A percentile compares a stretch with the other conserved stretches of the same genome.
These are phyloP conservation scores for Omphalea diandra DNA, from an alignment of 441 rosid species.

Conservation along the genomic window DNA sequence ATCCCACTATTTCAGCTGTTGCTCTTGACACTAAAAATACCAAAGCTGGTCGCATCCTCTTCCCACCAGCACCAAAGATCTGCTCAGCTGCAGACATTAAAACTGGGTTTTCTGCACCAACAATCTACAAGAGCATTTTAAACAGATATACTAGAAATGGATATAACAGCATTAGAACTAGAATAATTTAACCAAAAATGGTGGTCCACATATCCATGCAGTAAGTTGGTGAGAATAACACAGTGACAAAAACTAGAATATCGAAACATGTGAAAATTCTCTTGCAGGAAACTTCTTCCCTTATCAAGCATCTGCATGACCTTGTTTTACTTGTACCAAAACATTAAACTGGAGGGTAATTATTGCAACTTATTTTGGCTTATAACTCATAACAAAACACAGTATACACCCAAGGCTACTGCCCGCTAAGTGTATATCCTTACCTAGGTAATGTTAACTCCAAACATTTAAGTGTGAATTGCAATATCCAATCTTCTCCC, in stretches of 20 bases:
- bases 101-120: slow-evolving; percentile 94
- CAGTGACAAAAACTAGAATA: not conserved
- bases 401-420: not conserved
- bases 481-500: not conserved
- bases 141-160: slow-evolving; percentile 27
- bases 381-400: not conserved
- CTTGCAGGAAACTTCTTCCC: not conserved
- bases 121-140: slow-evolving; percentile 57
- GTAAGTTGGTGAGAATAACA: not conserved
- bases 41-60: slow-evolving; percentile 94
- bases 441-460: not conserved
- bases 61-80: slow-evolving; percentile 95
- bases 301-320: not conserved
- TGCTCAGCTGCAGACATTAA: slow-evolving; percentile 95
- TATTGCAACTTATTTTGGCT: not conserved
- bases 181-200: not conserved
- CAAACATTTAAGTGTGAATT: not conserved
- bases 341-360: not conserved
- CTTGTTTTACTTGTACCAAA: not conserved
- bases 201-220: not conserved
- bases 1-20: slow-evolving; percentile 69
- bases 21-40: slow-evolving; percentile 94
- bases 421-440: not conserved
- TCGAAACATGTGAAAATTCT: not conserved
- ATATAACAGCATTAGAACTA: not conserved